Conservation (phyloP, 2,329 filamentous ascomycete genomes). For the Epichloe hybrida region DNA sequence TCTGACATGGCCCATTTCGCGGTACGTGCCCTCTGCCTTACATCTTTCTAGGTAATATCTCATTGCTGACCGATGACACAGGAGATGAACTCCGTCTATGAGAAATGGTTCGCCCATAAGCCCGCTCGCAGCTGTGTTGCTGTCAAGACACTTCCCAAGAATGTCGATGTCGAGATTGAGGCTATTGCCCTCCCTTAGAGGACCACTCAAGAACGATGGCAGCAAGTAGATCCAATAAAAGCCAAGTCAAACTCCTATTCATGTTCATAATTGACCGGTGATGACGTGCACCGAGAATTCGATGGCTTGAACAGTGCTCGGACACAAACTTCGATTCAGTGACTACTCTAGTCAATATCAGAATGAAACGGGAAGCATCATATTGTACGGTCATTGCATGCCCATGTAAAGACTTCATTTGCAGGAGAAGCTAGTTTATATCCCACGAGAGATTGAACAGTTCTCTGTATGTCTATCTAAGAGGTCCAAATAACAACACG, state of each 20-base stretch:
- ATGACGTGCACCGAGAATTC: not conserved
- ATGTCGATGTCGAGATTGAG: slow-evolving; percentile 82
- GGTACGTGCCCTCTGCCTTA: slow-evolving; percentile 21
- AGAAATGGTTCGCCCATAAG: slow-evolving; percentile 71
- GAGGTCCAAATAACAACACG: slow-evolving; percentile 66
- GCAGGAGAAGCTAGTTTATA: not conserved
- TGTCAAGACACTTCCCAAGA: slow-evolving; percentile 77
- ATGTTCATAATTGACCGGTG: not conserved
- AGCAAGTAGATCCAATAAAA: not conserved
- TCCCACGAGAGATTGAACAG: not conserved
- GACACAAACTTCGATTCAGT: not conserved
- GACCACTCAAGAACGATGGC: not conserved
- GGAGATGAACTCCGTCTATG: slow-evolving; percentile 76
- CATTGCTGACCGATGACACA: slow-evolving; percentile 11
- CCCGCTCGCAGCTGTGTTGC: slow-evolving; percentile 83
- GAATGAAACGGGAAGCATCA: not conserved
- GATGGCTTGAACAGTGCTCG: not conserved
- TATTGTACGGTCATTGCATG: not conserved
- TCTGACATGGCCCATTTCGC: slow-evolving; percentile 83
- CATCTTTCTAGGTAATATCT: too few relatives aligned
- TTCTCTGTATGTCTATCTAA: slow-evolving; percentile 23
- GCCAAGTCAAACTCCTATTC: not conserved
- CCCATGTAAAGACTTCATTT: not conserved
- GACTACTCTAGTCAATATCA: not conserved
- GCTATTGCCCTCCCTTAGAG: slow-evolving; percentile 57